Percentiles rank a stretch among this genome's conserved stretches.
Conservation (phyloP, 2,329 filamentous ascomycete genomes). For the Colletotrichum sp. region DNA sequence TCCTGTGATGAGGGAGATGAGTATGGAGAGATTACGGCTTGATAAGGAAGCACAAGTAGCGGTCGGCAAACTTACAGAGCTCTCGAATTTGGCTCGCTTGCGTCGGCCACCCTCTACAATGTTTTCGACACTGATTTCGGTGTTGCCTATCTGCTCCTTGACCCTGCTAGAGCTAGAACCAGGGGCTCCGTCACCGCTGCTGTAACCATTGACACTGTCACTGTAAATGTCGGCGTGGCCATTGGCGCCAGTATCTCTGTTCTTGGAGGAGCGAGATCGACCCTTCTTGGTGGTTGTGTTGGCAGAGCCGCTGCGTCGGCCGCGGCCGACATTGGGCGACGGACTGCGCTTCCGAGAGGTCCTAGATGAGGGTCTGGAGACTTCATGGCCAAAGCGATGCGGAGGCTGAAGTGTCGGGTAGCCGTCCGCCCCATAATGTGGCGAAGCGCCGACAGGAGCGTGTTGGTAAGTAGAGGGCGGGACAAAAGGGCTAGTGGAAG, state of each 20-base stretch:
- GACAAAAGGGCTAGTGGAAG: constrained; percentile 51
- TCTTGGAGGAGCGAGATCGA: constrained; percentile 74
- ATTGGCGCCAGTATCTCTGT: constrained; percentile 53
- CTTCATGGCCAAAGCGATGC: constrained; percentile 62
- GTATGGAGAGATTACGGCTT: constrained; percentile 24
- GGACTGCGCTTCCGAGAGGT: constrained; percentile 78
- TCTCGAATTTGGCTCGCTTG: constrained; percentile 94
- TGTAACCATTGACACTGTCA: constrained; percentile 78
- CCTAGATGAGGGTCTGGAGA: constrained; percentile 72
- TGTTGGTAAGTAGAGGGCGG: constrained; percentile 58
- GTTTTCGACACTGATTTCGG: constrained; percentile 97
- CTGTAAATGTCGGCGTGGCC: constrained; percentile 63
- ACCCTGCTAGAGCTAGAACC: constrained; percentile 78
- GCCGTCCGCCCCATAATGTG: constrained; percentile 61
- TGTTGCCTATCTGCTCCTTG: constrained; percentile 89
- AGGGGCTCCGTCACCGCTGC: constrained; percentile 83
- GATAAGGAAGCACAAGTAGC: neutral
- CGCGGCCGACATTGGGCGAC: constrained; percentile 73
- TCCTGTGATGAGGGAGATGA: constrained; percentile 66
- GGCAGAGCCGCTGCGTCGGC: constrained; percentile 78
- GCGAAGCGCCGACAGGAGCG: constrained; percentile 54
- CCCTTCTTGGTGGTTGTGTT: constrained; percentile 68
- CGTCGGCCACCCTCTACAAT: constrained; percentile 96
- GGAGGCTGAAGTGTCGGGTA: constrained; percentile 50
- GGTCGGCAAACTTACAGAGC: constrained; percentile 76